Evolutionary conservation across 495 filamentous ascomycete genomes (phyloP).

Genomic region (Lasiosphaeriaceae sp.): DNA sequence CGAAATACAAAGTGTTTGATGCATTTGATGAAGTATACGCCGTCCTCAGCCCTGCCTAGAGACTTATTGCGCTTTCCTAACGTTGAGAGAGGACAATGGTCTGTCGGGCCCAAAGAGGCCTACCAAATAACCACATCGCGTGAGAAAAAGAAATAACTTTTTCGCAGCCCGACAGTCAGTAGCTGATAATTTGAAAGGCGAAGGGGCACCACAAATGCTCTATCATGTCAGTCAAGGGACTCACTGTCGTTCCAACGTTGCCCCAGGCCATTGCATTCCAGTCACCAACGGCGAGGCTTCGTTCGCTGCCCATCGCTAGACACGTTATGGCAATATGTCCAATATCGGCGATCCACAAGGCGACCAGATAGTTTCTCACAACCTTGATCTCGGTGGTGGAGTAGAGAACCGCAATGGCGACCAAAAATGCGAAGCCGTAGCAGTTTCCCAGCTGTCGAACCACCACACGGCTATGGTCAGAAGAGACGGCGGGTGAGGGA

Average conservation of each 20-base stretch:
- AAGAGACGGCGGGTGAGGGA: constrained; percentile 25
- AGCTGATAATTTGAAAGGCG: background rate
- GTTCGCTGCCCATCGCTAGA: constrained; percentile 52
- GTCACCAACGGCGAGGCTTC: constrained; percentile 46
- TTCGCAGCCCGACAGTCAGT: background rate
- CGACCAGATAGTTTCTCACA: constrained; percentile 63
- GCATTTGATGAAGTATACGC: no score
- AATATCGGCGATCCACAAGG: constrained; percentile 62
- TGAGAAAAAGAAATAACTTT: constrained; percentile 46
- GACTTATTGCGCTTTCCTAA: constrained; percentile 11
- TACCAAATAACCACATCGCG: constrained; percentile 52
- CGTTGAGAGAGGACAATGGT: background rate
- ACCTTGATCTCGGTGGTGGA: constrained; percentile 61
- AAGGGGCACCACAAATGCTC: background rate
- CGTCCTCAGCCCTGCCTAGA: no score
- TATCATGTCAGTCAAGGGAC: constrained; percentile 9
- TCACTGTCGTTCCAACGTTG: constrained; percentile 62
- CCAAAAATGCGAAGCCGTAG: constrained; percentile 61
- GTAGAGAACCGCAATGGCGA: constrained; percentile 58
- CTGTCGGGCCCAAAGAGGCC: constrained; percentile 53
- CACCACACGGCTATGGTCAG: constrained; percentile 23
- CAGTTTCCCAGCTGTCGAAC: constrained; percentile 59
- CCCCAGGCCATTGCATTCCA: constrained; percentile 75
- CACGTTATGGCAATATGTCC: constrained; percentile 65
- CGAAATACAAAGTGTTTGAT: no score